Percentiles rank a stretch among this genome's conserved stretches.
phyloP scores from a whole-genome alignment of 2,329 filamentous ascomycete genomes.

The Exophiala phaeomuriformis region DNA sequence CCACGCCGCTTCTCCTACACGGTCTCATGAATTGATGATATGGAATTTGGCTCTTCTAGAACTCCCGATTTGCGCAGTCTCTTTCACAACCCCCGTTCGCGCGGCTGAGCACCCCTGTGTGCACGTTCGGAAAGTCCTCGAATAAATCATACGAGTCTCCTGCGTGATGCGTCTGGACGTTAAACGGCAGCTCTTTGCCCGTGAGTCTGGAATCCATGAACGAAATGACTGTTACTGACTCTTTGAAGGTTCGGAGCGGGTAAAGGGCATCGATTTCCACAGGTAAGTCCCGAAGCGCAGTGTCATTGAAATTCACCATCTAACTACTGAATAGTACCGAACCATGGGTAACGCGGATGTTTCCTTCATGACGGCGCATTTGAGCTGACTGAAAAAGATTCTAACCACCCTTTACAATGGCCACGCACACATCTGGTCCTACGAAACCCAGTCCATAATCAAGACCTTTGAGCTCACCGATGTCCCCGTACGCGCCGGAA shows the following conservation, averaged over 20 bases:
- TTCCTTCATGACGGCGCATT: slow-evolving; percentile 25
- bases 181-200: slow-evolving; percentile 25
- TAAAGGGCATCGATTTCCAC: slow-evolving; percentile 96
- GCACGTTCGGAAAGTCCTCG: slow-evolving; percentile 3
- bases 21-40: slow-evolving; percentile 17
- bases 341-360: slow-evolving; percentile 64
- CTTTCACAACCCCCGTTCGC: not conserved
- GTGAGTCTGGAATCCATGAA: slow-evolving; percentile 1
- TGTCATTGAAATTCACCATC: not conserved
- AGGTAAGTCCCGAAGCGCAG: slow-evolving; percentile 39
- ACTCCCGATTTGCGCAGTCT: slow-evolving; percentile 1
- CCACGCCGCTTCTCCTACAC: slow-evolving; percentile 1
- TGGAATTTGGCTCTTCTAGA: slow-evolving; percentile 9
- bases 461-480: slow-evolving; percentile 99
- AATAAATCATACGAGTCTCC: slow-evolving; percentile 2
- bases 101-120: slow-evolving; percentile 4
- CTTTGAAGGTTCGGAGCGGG: slow-evolving; percentile 85
- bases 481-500: slow-evolving; percentile 91
- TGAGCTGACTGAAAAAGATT: slow-evolving; percentile 40
- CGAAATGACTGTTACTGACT: slow-evolving; percentile 53
- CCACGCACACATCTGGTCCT: slow-evolving; percentile 99
- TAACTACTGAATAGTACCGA: slow-evolving; percentile 49
- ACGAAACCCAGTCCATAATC: slow-evolving; percentile 91
- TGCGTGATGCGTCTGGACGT: slow-evolving; percentile 26
- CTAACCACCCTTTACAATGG: slow-evolving; percentile 95